Conservation (phyloP, 2,329 filamentous ascomycete genomes). For the Chaetomiaceae sp. region DNA sequence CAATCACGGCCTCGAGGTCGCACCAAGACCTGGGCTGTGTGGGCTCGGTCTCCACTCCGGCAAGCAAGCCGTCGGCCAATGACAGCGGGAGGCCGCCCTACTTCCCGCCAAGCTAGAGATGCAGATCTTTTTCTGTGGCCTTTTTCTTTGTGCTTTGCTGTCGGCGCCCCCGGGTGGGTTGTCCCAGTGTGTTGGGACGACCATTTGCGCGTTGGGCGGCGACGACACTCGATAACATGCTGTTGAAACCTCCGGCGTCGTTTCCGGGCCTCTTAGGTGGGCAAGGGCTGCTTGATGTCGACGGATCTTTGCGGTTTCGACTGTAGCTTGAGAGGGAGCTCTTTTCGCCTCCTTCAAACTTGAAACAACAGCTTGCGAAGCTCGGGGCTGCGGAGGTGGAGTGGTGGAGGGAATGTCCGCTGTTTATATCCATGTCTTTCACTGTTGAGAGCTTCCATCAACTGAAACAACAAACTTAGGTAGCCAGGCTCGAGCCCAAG, state of each 20-base stretch:
- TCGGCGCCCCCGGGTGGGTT: slow-evolving; percentile 15
- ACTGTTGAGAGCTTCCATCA: too few relatives aligned
- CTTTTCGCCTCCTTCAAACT: too few relatives aligned
- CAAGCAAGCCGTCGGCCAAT: slow-evolving; percentile 5
- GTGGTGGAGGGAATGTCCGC: too few relatives aligned
- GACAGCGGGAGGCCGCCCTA: slow-evolving; percentile 1
- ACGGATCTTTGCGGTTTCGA: slow-evolving; percentile 5
- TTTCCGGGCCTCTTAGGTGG: neutral
- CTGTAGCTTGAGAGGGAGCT: neutral
- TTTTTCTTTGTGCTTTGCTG: neutral
- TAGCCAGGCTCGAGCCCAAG: too few relatives aligned
- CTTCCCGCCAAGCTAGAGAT: neutral
- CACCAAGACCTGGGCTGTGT: slow-evolving; percentile 5
- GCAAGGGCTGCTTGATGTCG: neutral
- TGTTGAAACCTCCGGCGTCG: neutral
- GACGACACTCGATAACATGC: neutral
- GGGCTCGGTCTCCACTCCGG: neutral
- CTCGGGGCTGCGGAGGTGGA: neutral
- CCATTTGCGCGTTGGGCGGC: slow-evolving; percentile 2
- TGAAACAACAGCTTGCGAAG: slow-evolving; percentile 4
- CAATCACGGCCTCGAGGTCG: slow-evolving; percentile 6
- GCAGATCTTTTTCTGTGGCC: slow-evolving; percentile 8
- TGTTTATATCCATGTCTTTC: too few relatives aligned
- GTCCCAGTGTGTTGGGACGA: slow-evolving; percentile 9
- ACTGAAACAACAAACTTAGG: too few relatives aligned